Evolutionary conservation across 352 stramenopile species (phyloP).

Genomic region (Pythium biforme): DNA sequence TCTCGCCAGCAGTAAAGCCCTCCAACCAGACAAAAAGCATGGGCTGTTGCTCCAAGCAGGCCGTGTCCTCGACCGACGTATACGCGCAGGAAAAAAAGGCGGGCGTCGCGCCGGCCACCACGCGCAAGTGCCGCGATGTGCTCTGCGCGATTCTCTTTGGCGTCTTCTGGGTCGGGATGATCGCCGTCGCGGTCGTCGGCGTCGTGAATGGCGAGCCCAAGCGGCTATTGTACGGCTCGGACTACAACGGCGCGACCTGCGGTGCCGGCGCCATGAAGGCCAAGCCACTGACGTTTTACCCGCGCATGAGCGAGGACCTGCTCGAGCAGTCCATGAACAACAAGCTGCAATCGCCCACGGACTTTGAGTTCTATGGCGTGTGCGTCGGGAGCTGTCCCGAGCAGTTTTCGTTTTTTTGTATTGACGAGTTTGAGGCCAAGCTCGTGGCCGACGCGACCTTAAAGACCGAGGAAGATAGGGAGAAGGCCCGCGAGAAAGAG

Average conservation of each 20-base stretch:
- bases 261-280: conserved; percentile 41
- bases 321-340: conserved; percentile 49
- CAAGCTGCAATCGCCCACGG: conserved; percentile 47
- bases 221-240: conserved; percentile 71
- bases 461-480: conserved; percentile 42
- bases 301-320: conserved; percentile 78
- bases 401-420: conserved; percentile 58
- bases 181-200: conserved; percentile 58
- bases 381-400: conserved; percentile 64
- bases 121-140: conserved; percentile 61
- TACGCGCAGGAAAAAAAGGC: conserved; percentile 26
- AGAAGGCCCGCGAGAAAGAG: conserved; percentile 43
- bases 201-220: conserved; percentile 65
- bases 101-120: conserved; percentile 50
- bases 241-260: conserved; percentile 78
- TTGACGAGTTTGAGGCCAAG: conserved; percentile 58
- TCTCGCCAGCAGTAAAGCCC: not conserved
- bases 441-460: conserved; percentile 48
- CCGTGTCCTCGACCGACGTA: conserved; percentile 37
- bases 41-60: conserved; percentile 67
- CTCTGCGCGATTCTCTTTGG: conserved; percentile 77
- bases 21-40: conserved; percentile 24
- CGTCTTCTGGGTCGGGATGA: conserved; percentile 83
- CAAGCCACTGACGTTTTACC: conserved; percentile 68
- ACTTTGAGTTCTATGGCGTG: conserved; percentile 67